A percentile compares a stretch with the other conserved stretches of the same genome.
Evolutionary conservation across 2,329 filamentous ascomycete genomes (phyloP).

Genomic region (Fusarium palustre): DNA sequence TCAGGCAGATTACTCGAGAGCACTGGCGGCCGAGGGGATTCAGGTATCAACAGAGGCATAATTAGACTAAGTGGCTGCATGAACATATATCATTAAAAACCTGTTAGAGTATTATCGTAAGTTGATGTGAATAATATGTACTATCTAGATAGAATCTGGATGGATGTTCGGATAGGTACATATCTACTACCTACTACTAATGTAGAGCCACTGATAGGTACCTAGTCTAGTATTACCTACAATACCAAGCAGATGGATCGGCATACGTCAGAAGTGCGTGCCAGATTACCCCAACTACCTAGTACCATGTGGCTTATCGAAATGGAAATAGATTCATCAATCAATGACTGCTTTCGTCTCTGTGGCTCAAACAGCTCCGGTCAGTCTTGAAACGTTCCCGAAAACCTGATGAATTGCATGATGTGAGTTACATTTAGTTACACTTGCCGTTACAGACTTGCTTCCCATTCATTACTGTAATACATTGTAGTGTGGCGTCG

Average conservation of each 20-base stretch:
- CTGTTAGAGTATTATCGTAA: neutral
- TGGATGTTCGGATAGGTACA: neutral
- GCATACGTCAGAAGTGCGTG: neutral
- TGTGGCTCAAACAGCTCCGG: slow-evolving; percentile 12
- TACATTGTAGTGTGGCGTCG: slow-evolving; percentile 43
- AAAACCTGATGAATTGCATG: slow-evolving; percentile 29
- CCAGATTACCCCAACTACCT: neutral
- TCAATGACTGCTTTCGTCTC: neutral
- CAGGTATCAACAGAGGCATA: slow-evolving; percentile 59
- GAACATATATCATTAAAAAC: neutral
- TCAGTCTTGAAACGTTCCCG: slow-evolving; percentile 9
- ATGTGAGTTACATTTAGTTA: neutral
- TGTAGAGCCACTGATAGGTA: too few species aligned
- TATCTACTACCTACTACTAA: too few species aligned
- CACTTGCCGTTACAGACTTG: neutral
- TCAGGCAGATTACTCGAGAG: slow-evolving; percentile 76
- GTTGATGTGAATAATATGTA: neutral
- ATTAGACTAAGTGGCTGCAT: neutral
- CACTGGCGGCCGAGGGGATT: slow-evolving; percentile 72
- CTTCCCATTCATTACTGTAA: neutral
- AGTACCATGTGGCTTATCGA: neutral
- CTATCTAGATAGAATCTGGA: neutral
- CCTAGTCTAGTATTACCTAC: too few species aligned
- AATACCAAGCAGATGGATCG: neutral
- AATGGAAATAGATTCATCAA: neutral